A percentile compares a stretch with the other conserved stretches of the same genome.
phyloP scores from a whole-genome alignment of 169 alveolate genomes.

The Plasmodium falciparum region DNA sequence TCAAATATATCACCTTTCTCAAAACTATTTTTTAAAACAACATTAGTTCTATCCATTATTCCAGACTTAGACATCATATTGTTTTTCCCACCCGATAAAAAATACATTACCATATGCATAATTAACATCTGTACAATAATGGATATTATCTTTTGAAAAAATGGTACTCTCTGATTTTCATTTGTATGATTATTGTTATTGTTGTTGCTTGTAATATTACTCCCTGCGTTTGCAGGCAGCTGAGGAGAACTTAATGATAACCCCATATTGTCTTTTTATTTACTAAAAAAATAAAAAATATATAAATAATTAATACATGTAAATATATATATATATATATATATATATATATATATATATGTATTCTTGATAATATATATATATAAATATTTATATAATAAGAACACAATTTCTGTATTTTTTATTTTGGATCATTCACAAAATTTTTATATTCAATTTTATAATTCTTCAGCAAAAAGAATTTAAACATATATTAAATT shows the following conservation, averaged over 20 bases:
- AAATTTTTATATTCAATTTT: too few relatives aligned
- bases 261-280: conserved; percentile 11
- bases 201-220: neutral
- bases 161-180: conserved; percentile 70
- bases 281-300: too few relatives aligned
- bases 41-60: conserved; percentile 28
- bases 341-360: too few relatives aligned
- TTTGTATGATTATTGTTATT: conserved; percentile 11
- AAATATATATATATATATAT: too few relatives aligned
- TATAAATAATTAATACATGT: too few relatives aligned
- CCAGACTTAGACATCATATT: conserved; percentile 28
- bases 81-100: conserved; percentile 81
- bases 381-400: too few relatives aligned
- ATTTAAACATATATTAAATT: too few relatives aligned
- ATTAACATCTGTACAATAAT: conserved; percentile 75
- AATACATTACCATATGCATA: conserved; percentile 79
- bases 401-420: too few relatives aligned
- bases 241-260: conserved; percentile 19
- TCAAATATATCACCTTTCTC: conserved; percentile 79
- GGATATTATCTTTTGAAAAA: conserved; percentile 69
- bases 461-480: too few relatives aligned
- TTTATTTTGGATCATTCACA: too few relatives aligned
- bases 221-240: neutral
- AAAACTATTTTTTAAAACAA: conserved; percentile 69
- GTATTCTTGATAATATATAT: too few relatives aligned